Percentiles rank a stretch among this genome's conserved stretches.
Evolutionary conservation across 2,329 filamentous ascomycete species (phyloP).

Genomic region (Aspergillus sp.): DNA sequence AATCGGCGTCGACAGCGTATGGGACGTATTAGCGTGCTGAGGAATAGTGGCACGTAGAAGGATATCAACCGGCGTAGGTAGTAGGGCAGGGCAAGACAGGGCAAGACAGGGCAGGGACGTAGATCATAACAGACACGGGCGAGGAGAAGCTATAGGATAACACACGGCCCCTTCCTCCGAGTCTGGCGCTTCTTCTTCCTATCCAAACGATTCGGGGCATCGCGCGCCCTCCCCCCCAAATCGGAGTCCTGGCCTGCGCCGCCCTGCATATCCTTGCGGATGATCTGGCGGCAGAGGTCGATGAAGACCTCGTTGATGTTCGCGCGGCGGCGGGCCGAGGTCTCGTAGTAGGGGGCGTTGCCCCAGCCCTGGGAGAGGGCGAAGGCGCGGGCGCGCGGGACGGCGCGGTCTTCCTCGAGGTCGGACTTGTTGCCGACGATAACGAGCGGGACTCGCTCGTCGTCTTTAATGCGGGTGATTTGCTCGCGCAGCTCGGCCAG

Average conservation of each 20-base stretch:
- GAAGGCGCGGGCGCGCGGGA: constrained; percentile 71
- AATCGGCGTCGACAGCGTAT: no score
- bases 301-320: constrained; percentile 89
- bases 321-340: constrained; percentile 68
- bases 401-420: constrained; percentile 72
- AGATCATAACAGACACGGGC: constrained; percentile 1
- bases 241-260: constrained; percentile 23
- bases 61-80: no score
- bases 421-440: constrained; percentile 90
- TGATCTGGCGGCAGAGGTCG: constrained; percentile 74
- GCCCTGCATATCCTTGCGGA: constrained; percentile 53
- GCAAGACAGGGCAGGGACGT: neutral
- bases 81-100: neutral
- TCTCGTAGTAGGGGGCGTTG: constrained; percentile 81
- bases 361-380: constrained; percentile 79
- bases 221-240: constrained; percentile 25
- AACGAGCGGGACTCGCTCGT: constrained; percentile 75
- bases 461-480: constrained; percentile 84
- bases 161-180: constrained; percentile 29
- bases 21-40: no score
- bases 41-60: no score
- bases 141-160: constrained; percentile 25
- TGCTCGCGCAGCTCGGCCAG: constrained; percentile 74
- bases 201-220: constrained; percentile 25
- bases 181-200: constrained; percentile 22